Conservation (phyloP, 495 filamentous ascomycete genomes). For the Podospora pseudoanserina region DNA sequence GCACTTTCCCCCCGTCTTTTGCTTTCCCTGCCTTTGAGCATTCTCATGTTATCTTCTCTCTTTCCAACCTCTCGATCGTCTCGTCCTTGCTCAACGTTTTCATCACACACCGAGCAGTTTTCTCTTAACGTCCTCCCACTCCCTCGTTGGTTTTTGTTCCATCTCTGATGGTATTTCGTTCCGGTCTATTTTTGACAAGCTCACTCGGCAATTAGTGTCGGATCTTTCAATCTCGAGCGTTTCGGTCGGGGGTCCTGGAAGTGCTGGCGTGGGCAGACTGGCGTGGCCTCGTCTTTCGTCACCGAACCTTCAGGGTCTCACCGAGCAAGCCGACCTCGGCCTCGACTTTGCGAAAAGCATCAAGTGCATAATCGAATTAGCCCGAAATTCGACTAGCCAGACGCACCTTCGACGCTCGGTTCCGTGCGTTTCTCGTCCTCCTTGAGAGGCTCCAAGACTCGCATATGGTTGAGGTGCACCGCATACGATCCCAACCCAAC, state of each 20-base stretch:
- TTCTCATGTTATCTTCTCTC: not conserved
- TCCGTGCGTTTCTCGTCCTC: not conserved
- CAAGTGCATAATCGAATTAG: not conserved
- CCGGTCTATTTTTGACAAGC: not conserved
- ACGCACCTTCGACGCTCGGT: not conserved
- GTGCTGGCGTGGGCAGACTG: not conserved
- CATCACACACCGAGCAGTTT: not conserved
- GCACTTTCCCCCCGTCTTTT: not conserved
- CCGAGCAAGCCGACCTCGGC: not conserved
- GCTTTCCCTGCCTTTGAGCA: not conserved
- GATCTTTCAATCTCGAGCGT: not conserved
- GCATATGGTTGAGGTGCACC: not conserved
- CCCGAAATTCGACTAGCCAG: not conserved
- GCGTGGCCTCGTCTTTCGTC: not conserved
- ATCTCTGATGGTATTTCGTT: not conserved
- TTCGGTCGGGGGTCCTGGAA: not conserved
- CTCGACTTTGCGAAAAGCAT: not conserved
- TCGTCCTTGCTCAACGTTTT: not conserved
- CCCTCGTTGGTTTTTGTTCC: not conserved
- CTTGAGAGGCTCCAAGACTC: not conserved
- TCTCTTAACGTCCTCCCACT: not conserved
- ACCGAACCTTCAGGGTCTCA: not conserved
- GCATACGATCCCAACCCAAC: not conserved
- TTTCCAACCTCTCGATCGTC: not conserved
- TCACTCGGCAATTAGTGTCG: not conserved